phyloP scores from a whole-genome alignment of 2,329 filamentous ascomycete species.

The Xylariaceae sp. region DNA sequence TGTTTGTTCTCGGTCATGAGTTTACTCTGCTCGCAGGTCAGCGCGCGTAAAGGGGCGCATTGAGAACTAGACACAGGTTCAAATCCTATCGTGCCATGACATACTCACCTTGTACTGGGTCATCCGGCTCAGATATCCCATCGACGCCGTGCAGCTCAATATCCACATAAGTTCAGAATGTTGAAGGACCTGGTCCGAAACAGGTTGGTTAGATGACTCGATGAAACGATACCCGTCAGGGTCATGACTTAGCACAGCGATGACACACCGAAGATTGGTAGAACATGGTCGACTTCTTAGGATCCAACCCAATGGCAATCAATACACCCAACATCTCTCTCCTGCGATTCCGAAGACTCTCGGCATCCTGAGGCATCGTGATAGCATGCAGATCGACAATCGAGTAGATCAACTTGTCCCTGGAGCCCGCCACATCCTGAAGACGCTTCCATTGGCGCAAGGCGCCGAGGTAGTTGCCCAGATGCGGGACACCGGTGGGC shows the following conservation, averaged over 20 bases:
- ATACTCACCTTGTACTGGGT: slow-evolving; percentile 98
- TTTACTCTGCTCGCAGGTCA: slow-evolving; percentile 57
- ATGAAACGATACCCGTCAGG: background rate
- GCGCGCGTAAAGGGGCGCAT: background rate
- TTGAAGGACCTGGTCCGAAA: slow-evolving; percentile 53
- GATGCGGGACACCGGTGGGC: slow-evolving; percentile 86
- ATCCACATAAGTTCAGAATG: slow-evolving; percentile 97
- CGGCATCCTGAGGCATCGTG: slow-evolving; percentile 65
- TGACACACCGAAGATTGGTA: slow-evolving; percentile 67
- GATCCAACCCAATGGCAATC: slow-evolving; percentile 77
- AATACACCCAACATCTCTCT: slow-evolving; percentile 73
- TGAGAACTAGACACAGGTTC: background rate
- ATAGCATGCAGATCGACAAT: slow-evolving; percentile 94
- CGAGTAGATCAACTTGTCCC: slow-evolving; percentile 69
- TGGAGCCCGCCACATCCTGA: slow-evolving; percentile 56
- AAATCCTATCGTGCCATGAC: slow-evolving; percentile 5
- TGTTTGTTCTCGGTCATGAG: slow-evolving; percentile 57
- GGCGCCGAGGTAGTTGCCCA: slow-evolving; percentile 93
- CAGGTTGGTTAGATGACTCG: slow-evolving; percentile 2
- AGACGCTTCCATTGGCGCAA: slow-evolving; percentile 79
- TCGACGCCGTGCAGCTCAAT: slow-evolving; percentile 81
- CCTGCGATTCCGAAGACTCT: slow-evolving; percentile 57
- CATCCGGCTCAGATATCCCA: slow-evolving; percentile 96
- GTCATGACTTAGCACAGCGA: background rate
- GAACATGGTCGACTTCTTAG: slow-evolving; percentile 72